Conservation (phyloP, 371 early-diverging fungal species). For the Mucor plumbeus region DNA sequence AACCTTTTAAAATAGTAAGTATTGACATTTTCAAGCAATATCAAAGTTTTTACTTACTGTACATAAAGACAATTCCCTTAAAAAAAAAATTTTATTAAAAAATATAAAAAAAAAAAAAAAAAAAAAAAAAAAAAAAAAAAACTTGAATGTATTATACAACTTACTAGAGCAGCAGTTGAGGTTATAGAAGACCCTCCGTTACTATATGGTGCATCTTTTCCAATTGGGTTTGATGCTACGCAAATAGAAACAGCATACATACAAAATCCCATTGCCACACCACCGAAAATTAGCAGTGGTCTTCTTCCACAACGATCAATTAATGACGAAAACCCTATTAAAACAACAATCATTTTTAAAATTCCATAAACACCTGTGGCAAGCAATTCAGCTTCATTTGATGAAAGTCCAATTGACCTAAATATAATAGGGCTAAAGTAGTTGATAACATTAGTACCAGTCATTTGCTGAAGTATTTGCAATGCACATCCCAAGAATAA, state of each 20-base stretch:
- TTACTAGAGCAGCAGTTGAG: constrained; percentile 25
- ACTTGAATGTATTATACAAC: neutral
- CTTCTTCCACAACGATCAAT: constrained; percentile 32
- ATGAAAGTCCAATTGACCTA: constrained; percentile 44
- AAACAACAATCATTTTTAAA: constrained; percentile 28
- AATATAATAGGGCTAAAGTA: constrained; percentile 66
- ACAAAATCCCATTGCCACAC: constrained; percentile 28
- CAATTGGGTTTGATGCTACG: constrained; percentile 15
- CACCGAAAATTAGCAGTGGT: constrained; percentile 26
- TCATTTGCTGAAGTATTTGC: constrained; percentile 33
- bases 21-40: neutral
- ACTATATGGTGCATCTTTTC: neutral
- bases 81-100: neutral
- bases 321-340: constrained; percentile 21
- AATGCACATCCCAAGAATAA: constrained; percentile 34
- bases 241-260: constrained; percentile 27
- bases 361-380: constrained; percentile 50
- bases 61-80: constrained; percentile 43
- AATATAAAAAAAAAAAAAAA: neutral
- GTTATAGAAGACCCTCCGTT: constrained; percentile 4
- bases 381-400: constrained; percentile 39
- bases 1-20: constrained; percentile 12
- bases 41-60: constrained; percentile 24
- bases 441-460: constrained; percentile 34
- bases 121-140: neutral